phyloP scores from a whole-genome alignment of 1,284 basidiomycete genomes.

The Malassezia obtusa region DNA sequence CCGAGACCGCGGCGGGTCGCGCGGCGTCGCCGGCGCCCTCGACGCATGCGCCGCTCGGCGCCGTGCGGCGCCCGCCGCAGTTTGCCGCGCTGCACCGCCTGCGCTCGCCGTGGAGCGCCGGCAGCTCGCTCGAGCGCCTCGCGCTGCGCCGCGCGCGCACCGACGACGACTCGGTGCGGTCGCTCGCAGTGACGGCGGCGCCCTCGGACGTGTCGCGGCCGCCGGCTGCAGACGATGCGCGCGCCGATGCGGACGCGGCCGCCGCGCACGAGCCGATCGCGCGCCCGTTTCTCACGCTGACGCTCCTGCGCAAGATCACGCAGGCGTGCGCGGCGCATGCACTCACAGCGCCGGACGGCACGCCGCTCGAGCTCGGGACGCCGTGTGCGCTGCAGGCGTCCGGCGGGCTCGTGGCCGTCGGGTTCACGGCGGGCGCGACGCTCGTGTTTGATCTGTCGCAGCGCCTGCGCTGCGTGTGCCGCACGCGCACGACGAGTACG shows the following conservation, averaged over 20 bases:
- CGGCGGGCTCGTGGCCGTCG: slow-evolving; percentile 80
- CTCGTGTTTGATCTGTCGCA: slow-evolving; percentile 80
- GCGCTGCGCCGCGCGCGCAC: background rate
- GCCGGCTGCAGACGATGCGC: background rate
- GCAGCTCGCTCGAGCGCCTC: background rate
- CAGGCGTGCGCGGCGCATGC: background rate
- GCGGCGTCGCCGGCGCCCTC: too few relatives aligned
- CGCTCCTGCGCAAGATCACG: slow-evolving; percentile 4
- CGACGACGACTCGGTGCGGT: background rate
- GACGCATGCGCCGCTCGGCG: background rate
- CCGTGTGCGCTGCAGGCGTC: slow-evolving; percentile 69
- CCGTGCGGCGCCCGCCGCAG: background rate
- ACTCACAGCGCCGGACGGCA: background rate
- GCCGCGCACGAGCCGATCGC: slow-evolving; percentile 3
- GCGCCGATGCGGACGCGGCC: background rate
- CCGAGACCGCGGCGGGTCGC: background rate
- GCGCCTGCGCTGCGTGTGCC: slow-evolving; percentile 67
- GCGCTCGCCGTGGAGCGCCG: slow-evolving; percentile 8
- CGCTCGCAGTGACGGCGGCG: background rate
- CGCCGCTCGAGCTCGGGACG: background rate
- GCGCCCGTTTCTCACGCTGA: slow-evolving; percentile 10
- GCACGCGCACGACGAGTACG: slow-evolving; percentile 60
- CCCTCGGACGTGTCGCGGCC: background rate
- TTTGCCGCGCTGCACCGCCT: slow-evolving; percentile 3
- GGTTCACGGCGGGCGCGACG: slow-evolving; percentile 67